Evolutionary conservation across 345 rosid genomes (phyloP), one percentile per base, ranked within the genome.

Genomic region (Lenwebbia sp.): DNA sequence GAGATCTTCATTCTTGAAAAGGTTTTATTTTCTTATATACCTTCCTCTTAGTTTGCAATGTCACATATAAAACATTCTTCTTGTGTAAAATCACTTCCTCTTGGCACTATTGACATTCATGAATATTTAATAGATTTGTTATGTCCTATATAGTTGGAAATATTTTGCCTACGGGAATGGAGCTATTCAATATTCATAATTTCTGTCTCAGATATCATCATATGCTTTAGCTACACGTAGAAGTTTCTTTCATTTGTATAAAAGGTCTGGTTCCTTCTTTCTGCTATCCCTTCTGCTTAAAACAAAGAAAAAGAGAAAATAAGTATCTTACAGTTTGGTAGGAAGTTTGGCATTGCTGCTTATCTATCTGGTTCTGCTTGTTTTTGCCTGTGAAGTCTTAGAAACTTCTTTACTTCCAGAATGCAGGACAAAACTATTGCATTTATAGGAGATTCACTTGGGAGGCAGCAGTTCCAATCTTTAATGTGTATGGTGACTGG

Each of bases 371-470:
- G 58, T n/a, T 50, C n/a, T 51, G 40, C 37, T 52, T 52, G 44
- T 83, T 83, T 37, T 52, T 28, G 54, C 41, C 41, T 52, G 4
- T 33, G 56, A 17, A 53, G 19, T 83, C 41, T 33, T 54, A 54
- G n/a, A 19, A 56, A 4, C 41, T 33, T 28, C 52, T 76, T 81
- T 78, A 11, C 50, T 91, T 89, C 37, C 91, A 95, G 96, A 88
- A 92, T 95, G 95, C 92, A 90, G 94, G 90, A 93, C 90, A 94
- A 93, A 92, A 93, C 97, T 11, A 92, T 94, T 82, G 98, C 97
- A n/a, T 94, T 95, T 83, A 84, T 95, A 37, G 97, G 98, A 88
- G 97, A 95, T 89, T 95, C 97, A n/a, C 88, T 95, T 60, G 97
- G 96, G 40, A 91, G 98, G 87, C 95, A 93, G 86, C 96, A 94